A percentile compares a stretch with the other conserved stretches of the same genome.
phyloP scores from a whole-genome alignment of 306 rosid genomes.

The Medicago truncatula region DNA sequence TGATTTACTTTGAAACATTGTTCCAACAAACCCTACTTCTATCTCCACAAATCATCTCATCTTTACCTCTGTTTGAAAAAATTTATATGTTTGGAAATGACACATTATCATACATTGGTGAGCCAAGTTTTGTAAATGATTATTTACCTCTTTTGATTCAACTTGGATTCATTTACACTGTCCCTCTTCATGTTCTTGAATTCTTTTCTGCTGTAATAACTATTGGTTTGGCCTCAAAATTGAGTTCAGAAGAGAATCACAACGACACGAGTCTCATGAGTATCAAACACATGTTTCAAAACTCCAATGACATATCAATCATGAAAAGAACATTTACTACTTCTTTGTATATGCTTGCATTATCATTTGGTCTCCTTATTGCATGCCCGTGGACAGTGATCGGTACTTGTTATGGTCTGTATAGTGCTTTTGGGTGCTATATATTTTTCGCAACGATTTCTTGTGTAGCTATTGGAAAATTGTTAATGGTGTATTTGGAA shows the following conservation, averaged over 20 bases:
- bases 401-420: slow-evolving; percentile 16
- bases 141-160: slow-evolving; percentile 18
- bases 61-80: neutral
- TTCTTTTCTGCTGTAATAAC: slow-evolving; percentile 40
- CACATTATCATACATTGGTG: neutral
- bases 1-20: too few relatives aligned
- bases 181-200: slow-evolving; percentile 51
- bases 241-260: slow-evolving; percentile 19
- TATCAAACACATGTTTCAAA: slow-evolving; percentile 41
- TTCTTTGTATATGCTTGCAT: slow-evolving; percentile 39
- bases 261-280: slow-evolving; percentile 14
- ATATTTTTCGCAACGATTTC: slow-evolving; percentile 32
- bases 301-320: neutral
- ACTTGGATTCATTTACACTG: slow-evolving; percentile 50
- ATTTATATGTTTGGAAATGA: too few relatives aligned
- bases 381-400: slow-evolving; percentile 35
- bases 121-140: slow-evolving; percentile 22
- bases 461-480: slow-evolving; percentile 12
- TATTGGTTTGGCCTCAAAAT: slow-evolving; percentile 47
- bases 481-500: too few relatives aligned
- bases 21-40: slow-evolving; percentile 37
- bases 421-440: neutral
- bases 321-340: slow-evolving; percentile 49
- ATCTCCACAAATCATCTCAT: slow-evolving; percentile 35
- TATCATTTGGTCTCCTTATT: slow-evolving; percentile 37